Conservation (phyloP, 495 filamentous ascomycete species). For the Darksidea phi region DNA sequence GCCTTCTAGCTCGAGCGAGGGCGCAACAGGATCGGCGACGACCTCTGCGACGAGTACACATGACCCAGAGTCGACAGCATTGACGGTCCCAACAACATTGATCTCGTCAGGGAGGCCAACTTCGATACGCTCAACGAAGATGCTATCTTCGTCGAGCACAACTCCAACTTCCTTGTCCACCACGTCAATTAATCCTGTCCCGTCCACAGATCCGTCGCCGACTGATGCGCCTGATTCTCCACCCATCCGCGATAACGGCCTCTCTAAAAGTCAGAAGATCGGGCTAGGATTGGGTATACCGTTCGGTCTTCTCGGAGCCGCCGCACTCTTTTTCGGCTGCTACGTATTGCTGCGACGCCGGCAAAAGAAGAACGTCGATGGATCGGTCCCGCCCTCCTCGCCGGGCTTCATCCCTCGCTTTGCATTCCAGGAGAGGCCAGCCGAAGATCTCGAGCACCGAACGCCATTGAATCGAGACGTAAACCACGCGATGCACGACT, state of each 20-base stretch:
- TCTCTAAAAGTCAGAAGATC: conserved; percentile 20
- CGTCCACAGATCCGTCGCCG: neutral
- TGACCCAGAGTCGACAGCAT: neutral
- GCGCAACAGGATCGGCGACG: neutral
- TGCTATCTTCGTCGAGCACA: neutral
- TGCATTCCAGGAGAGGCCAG: conserved; percentile 23
- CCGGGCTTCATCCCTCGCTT: conserved; percentile 33
- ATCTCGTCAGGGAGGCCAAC: too few species aligned
- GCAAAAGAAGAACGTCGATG: conserved; percentile 34
- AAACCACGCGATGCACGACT: neutral
- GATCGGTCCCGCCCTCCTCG: conserved; percentile 21
- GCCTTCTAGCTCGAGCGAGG: neutral
- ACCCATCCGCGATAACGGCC: neutral
- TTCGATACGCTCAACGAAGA: neutral
- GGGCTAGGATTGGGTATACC: conserved; percentile 30
- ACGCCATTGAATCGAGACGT: neutral
- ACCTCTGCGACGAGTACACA: neutral
- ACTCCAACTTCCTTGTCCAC: neutral
- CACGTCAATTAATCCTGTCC: neutral
- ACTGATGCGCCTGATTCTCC: neutral
- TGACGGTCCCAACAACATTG: neutral
- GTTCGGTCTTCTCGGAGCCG: conserved; percentile 35
- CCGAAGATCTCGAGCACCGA: conserved; percentile 4
- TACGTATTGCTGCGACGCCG: conserved; percentile 39
- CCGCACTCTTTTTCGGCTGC: conserved; percentile 38